Evolutionary conservation across 2,329 filamentous ascomycete genomes (phyloP), one percentile per base, ranked within the genome.

Genomic region (Talaromyces sp.): DNA sequence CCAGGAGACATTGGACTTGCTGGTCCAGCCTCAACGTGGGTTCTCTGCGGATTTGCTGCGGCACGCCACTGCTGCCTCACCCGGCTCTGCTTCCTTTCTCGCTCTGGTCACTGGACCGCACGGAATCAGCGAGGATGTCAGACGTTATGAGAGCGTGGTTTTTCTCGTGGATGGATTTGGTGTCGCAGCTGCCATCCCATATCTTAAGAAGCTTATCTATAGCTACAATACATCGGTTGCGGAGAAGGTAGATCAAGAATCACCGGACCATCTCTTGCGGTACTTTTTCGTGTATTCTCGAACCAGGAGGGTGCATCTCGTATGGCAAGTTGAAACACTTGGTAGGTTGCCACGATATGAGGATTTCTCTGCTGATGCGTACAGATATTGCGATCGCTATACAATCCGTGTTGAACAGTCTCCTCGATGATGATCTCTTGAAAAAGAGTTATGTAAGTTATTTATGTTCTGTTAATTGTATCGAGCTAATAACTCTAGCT

Each of bases 151-250:
- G 61, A 75, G 58, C 14, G 63, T 73, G 35, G 54, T 77, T 3
- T 64, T 73, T 56, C 59, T 77, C 11, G 68, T 71, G 11, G 74
- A 64, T 56, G 67, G 67, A 29, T 70, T 70, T 57, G 67, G 74
- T 8, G 70, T 77, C 32, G 68, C 66, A 9, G 65, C 62, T 17
- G 63, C 69, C 21, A 64, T 76, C 51, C 68, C 67, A 24, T 73
- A 75, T 62, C 62, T 77, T 4, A 74, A 73, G 60, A 60, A 75
- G 64, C 66, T 77, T 14, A 70, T 78, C 49, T 62, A 75, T 53
- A 64, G 69, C 21, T 74, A 74, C 58, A 73, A 74, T 50, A 69
- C 69, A 27, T 67, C 62, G 51, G 67, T 65, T 29, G 63, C 29
- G 29, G 29, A 31, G 29, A 31, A 31, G 29, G 29, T 31, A 6